phyloP scores from a whole-genome alignment of 1,139 yeast species.

The Yamadazyma epiphylla region DNA sequence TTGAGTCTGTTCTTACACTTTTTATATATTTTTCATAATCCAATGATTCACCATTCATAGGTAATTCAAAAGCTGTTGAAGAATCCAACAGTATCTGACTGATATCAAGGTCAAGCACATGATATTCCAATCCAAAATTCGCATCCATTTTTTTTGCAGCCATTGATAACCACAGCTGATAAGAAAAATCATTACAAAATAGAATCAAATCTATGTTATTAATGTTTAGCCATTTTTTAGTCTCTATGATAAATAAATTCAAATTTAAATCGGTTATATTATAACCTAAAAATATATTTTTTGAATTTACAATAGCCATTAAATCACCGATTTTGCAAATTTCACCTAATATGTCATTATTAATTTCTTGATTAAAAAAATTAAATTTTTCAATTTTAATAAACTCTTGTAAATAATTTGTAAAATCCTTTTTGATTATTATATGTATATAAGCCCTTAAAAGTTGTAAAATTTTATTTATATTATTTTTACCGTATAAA shows the following conservation, averaged over 20 bases:
- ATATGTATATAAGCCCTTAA: slow-evolving; percentile 19
- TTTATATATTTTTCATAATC: too few relatives aligned
- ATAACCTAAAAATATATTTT: slow-evolving; percentile 11
- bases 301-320: slow-evolving; percentile 6
- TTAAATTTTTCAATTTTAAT: slow-evolving; percentile 7
- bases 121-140: slow-evolving; percentile 17
- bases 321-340: slow-evolving; percentile 7
- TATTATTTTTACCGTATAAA: slow-evolving; percentile 26
- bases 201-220: slow-evolving; percentile 9
- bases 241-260: slow-evolving; percentile 5
- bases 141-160: slow-evolving; percentile 8
- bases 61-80: slow-evolving; percentile 3
- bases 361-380: slow-evolving; percentile 8
- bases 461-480: slow-evolving; percentile 6
- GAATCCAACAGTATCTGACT: slow-evolving; percentile 1
- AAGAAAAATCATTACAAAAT: slow-evolving; percentile 3
- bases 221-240: slow-evolving; percentile 7
- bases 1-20: neutral
- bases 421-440: slow-evolving; percentile 1
- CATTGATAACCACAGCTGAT: neutral
- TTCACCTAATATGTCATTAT: slow-evolving; percentile 6
- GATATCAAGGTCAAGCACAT: slow-evolving; percentile 9
- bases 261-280: slow-evolving; percentile 3
- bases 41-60: slow-evolving; percentile 3
- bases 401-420: slow-evolving; percentile 17